Evolutionary conservation across 2,329 filamentous ascomycete genomes (phyloP).

Genomic region (Ophiostoma novo-ulmi): DNA sequence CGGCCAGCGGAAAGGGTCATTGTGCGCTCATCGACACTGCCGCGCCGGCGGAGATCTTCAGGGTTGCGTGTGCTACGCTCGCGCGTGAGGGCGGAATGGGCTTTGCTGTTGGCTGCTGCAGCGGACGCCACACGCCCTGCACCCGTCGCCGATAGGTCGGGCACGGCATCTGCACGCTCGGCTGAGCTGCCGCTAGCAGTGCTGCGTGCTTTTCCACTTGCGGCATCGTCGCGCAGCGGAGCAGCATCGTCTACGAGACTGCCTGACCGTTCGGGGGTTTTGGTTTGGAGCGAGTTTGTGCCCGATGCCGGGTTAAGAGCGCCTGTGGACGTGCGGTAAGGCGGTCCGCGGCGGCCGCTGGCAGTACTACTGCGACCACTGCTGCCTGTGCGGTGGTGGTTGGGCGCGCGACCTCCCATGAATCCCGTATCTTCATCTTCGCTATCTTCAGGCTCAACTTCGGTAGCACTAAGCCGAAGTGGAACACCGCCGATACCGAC

Average conservation of each 20-base stretch:
- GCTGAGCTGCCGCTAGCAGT: conserved; percentile 52
- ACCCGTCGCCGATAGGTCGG: conserved; percentile 41
- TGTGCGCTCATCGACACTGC: conserved; percentile 78
- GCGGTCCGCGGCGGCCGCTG: conserved; percentile 46
- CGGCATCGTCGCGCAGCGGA: conserved; percentile 38
- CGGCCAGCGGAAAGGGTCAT: conserved; percentile 68
- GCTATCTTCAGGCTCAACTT: conserved; percentile 83
- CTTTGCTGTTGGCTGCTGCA: conserved; percentile 53
- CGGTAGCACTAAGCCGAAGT: conserved; percentile 86
- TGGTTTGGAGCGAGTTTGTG: conserved; percentile 32
- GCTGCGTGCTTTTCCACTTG: conserved; percentile 47
- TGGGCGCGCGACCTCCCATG: conserved; percentile 33
- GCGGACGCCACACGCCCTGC: conserved; percentile 33
- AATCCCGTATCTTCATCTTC: conserved; percentile 60
- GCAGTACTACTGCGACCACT: conserved; percentile 67
- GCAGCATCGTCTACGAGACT: conserved; percentile 44
- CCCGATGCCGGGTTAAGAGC: conserved; percentile 37
- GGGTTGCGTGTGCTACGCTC: conserved; percentile 62
- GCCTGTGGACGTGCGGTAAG: conserved; percentile 48
- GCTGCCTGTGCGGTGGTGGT: conserved; percentile 68
- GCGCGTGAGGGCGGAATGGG: conserved; percentile 54
- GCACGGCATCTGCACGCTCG: conserved; percentile 57
- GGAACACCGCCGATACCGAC: conserved; percentile 75
- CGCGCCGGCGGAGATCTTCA: conserved; percentile 68
- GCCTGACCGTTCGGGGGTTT: conserved; percentile 52